Evolutionary conservation across 352 stramenopile species (phyloP), one percentile per base, ranked within the genome.

Genomic region (Globisporangium camurandrum): DNA sequence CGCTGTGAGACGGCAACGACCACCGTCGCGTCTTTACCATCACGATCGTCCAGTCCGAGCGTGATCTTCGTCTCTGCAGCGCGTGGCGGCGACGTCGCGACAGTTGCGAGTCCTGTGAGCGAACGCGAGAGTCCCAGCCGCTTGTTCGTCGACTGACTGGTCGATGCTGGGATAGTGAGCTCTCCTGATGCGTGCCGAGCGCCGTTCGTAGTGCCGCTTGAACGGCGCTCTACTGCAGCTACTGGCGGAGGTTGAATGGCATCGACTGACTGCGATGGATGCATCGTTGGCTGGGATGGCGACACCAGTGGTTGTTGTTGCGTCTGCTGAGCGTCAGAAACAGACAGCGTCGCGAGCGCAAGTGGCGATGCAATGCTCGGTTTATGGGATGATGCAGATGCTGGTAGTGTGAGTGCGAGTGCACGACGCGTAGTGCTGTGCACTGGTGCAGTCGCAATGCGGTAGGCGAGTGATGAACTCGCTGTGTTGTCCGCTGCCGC

Each of bases 11-110:
- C 48, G 0, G 67, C 65, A 17, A 89, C 60, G 16, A 53, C 63
- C 2, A n/a, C n/a, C n/a, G n/a, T n/a, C n/a, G 61, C 52, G 1
- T 51, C 56, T 11, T 54, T 56, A 5, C 70, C 72, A 11, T 54
- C 58, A 9, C 70, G 70, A 31, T 73, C 64, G 2, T 65, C n/a
- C n/a, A n/a, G 55, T 0, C 61, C 59, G 11, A 87, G 63, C 14
- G 59, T 70, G 45, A 87, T 85, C 46, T 84, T 85, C 10, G 75
- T 77, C n/a, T n/a, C n/a, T 17, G 84, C 64, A 9, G 76, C 61
- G 14, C 51, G 46, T 1, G 62, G 69, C 2, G 62, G 65, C 0
- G 62, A 74, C 22, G 42, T 36, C 1, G 57, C 54, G 20, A 54
- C 31, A 0, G 46, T 53, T 2, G 39, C 20, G 14, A 52, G 26